Conservation (phyloP, 208 protist genomes). For the Crithidia expoeki region DNA sequence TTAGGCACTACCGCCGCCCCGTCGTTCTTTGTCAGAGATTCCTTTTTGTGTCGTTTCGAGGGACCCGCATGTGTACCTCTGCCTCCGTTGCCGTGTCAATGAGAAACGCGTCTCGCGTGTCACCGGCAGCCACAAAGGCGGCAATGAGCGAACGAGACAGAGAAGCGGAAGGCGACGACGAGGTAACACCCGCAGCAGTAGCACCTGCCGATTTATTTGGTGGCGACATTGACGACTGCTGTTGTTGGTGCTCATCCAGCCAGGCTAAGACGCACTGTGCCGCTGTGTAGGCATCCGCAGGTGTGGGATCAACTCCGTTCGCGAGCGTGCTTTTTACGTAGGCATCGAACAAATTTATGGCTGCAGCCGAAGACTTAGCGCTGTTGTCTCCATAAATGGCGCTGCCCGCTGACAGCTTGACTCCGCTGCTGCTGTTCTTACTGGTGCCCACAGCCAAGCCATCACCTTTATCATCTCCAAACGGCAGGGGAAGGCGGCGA, state of each 20-base stretch:
- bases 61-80: constrained; percentile 1
- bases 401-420: background rate
- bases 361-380: background rate
- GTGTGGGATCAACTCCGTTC: background rate
- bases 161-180: background rate
- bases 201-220: background rate
- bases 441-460: no score
- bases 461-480: background rate
- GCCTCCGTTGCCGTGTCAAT: constrained; percentile 4
- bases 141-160: constrained; percentile 16
- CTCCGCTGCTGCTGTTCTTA: background rate
- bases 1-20: background rate
- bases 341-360: background rate
- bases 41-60: constrained; percentile 4
- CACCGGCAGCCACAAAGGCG: constrained; percentile 20
- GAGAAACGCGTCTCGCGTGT: constrained; percentile 11
- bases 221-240: background rate
- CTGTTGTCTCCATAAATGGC: background rate
- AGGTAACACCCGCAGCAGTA: background rate
- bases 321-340: constrained; percentile 5
- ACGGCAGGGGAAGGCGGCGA: constrained; percentile 20
- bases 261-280: constrained; percentile 28
- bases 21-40: background rate
- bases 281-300: background rate
- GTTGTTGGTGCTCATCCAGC: constrained; percentile 23